These are phyloP conservation scores for Penicillium expansum DNA, from an alignment of 2,329 filamentous ascomycete genomes.

Conservation along the genomic window DNA sequence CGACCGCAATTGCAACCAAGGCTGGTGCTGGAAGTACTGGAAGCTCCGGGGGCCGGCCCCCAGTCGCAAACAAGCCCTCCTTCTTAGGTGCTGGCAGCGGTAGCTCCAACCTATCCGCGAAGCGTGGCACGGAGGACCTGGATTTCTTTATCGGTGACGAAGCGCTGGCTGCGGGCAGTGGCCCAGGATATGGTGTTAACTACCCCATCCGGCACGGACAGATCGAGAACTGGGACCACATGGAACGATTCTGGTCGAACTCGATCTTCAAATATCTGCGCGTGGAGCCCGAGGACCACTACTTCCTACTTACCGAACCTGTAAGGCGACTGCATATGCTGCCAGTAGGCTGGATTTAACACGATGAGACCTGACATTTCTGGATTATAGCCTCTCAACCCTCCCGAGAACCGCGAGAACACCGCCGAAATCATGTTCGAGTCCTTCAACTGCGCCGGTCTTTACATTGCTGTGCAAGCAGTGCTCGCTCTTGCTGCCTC, in stretches of 20 bases:
- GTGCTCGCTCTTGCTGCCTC: conserved; percentile 94
- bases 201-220: conserved; percentile 98
- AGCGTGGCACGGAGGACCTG: conserved; percentile 94
- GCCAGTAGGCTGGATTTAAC: not conserved
- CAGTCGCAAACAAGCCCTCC: conserved; percentile 90
- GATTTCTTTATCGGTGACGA: conserved; percentile 99
- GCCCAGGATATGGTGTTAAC: conserved; percentile 92
- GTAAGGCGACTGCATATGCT: conserved; percentile 52
- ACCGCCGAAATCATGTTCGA: conserved; percentile 99
- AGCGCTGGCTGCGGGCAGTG: conserved; percentile 76
- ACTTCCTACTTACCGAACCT: conserved; percentile 96
- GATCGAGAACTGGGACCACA: conserved; percentile 99
- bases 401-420: conserved; percentile 97
- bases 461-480: conserved; percentile 98
- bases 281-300: conserved; percentile 97
- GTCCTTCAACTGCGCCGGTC: conserved; percentile 97
- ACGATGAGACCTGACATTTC: conserved; percentile 8
- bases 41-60: conserved; percentile 79
- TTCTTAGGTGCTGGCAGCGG: conserved; percentile 88
- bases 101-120: conserved; percentile 76
- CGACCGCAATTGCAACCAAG: conserved; percentile 97
- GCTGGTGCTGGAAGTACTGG: conserved; percentile 65
- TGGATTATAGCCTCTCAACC: conserved; percentile 75
- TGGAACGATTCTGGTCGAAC: conserved; percentile 99
- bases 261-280: conserved; percentile 99